Percentiles rank a stretch among this genome's conserved stretches.
These are phyloP conservation scores for Apiospora aurea DNA, from an alignment of 2,329 filamentous ascomycete genomes.

Conservation along the genomic window DNA sequence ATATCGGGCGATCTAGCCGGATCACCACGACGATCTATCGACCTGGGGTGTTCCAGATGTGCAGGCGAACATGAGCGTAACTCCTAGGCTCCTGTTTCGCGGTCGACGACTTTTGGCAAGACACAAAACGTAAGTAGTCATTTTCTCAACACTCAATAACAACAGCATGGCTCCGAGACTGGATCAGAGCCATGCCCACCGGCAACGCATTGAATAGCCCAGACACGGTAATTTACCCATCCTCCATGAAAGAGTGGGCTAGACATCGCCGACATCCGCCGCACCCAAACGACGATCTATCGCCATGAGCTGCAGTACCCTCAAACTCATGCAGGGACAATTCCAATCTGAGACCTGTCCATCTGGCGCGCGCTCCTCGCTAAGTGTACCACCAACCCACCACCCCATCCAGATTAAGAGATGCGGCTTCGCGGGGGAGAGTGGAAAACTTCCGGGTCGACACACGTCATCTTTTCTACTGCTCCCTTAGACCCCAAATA, in stretches of 20 bases:
- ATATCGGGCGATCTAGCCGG: background rate
- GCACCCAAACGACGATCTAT: background rate
- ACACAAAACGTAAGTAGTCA: background rate
- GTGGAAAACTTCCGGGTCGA: background rate
- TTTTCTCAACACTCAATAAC: background rate
- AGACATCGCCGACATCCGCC: background rate
- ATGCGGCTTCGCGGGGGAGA: background rate
- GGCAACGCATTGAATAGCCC: no score
- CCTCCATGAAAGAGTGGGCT: no score
- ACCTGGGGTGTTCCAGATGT: background rate
- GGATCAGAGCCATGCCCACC: background rate
- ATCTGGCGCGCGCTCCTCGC: background rate
- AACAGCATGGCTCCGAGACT: background rate
- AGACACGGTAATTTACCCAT: no score
- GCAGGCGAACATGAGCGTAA: background rate
- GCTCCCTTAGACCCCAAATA: background rate
- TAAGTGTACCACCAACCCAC: background rate
- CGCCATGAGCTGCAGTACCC: background rate
- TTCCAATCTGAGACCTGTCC: background rate
- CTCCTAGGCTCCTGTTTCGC: background rate
- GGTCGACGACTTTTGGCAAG: background rate
- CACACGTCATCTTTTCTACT: no score
- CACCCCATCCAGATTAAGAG: background rate
- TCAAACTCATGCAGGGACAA: slow-evolving; percentile 2
- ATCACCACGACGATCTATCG: background rate